phyloP scores from a whole-genome alignment of 495 filamentous ascomycete species.

The Penicillium chermesinum region DNA sequence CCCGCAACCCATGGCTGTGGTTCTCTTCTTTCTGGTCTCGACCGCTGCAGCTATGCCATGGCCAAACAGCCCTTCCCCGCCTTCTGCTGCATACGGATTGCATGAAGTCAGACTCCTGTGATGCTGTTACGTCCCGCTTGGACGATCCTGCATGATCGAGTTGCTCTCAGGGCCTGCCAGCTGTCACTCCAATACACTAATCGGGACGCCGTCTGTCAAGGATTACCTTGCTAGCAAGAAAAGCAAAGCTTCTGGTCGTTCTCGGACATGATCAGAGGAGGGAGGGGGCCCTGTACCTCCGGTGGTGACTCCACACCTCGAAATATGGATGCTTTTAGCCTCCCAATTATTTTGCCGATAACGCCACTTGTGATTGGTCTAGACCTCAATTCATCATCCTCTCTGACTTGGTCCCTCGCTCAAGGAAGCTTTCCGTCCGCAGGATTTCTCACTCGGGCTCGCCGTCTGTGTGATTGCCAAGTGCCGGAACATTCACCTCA shows the following conservation, averaged over 20 bases:
- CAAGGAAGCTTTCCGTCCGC: constrained; percentile 8
- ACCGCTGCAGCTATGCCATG: constrained; percentile 34
- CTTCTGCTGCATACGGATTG: constrained; percentile 29
- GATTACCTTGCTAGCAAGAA: constrained; percentile 27
- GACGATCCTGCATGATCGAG: constrained; percentile 38
- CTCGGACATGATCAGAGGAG: constrained; percentile 17
- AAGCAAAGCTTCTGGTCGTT: constrained; percentile 16
- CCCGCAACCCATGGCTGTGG: constrained; percentile 34
- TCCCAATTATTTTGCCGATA: constrained; percentile 5
- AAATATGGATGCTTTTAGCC: constrained; percentile 9
- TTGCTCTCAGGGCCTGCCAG: constrained; percentile 33
- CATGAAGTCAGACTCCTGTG: constrained; percentile 23
- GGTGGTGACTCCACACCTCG: constrained; percentile 16
- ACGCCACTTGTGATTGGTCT: constrained; percentile 20
- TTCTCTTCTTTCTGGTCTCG: constrained; percentile 23
- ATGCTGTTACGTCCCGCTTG: constrained; percentile 28
- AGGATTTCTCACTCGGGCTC: constrained; percentile 13
- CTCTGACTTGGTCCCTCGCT: constrained; percentile 15
- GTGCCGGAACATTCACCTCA: constrained; percentile 13
- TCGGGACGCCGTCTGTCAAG: constrained; percentile 21
- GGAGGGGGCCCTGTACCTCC: constrained; percentile 18
- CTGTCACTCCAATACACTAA: constrained; percentile 38
- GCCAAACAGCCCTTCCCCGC: constrained; percentile 32
- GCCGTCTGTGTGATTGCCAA: constrained; percentile 24
- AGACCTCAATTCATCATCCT: constrained; percentile 14